A percentile compares a stretch with the other conserved stretches of the same genome.
phyloP scores from a whole-genome alignment of 805 yeast species.

The Torulaspora delbrueckii region DNA sequence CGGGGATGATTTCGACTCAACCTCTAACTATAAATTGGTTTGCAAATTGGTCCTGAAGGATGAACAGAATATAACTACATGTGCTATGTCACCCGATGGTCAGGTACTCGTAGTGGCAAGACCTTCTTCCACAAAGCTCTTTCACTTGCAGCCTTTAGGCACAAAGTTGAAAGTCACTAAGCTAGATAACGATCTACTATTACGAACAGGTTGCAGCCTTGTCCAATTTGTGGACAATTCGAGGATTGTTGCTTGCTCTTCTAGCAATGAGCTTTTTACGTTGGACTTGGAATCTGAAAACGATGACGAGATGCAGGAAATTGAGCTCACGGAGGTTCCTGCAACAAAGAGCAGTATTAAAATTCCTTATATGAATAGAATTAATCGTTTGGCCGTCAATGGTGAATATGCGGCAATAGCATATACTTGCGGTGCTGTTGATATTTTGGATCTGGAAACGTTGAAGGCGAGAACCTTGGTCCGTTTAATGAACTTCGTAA shows the following conservation, averaged over 20 bases:
- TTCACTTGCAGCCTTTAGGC: slow-evolving; percentile 46
- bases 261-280: slow-evolving; percentile 55
- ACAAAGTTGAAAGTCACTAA: slow-evolving; percentile 47
- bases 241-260: slow-evolving; percentile 47
- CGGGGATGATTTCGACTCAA: slow-evolving; percentile 30
- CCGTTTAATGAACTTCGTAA: slow-evolving; percentile 54
- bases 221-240: slow-evolving; percentile 46
- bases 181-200: slow-evolving; percentile 39
- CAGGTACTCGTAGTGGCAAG: slow-evolving; percentile 68
- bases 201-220: slow-evolving; percentile 52
- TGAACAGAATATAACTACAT: slow-evolving; percentile 73
- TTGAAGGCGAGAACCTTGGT: slow-evolving; percentile 43
- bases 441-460: slow-evolving; percentile 36
- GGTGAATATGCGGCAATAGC: slow-evolving; percentile 53
- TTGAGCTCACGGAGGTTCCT: slow-evolving; percentile 40
- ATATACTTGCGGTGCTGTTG: slow-evolving; percentile 63
- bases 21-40: slow-evolving; percentile 44
- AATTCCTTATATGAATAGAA: slow-evolving; percentile 45
- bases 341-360: slow-evolving; percentile 30
- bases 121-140: slow-evolving; percentile 60
- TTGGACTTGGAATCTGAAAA: slow-evolving; percentile 41
- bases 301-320: slow-evolving; percentile 37
- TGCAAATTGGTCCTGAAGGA: slow-evolving; percentile 62
- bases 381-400: slow-evolving; percentile 50
- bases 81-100: slow-evolving; percentile 61